Conservation (phyloP, 2,329 filamentous ascomycete genomes). For the Botrytis medusae region DNA sequence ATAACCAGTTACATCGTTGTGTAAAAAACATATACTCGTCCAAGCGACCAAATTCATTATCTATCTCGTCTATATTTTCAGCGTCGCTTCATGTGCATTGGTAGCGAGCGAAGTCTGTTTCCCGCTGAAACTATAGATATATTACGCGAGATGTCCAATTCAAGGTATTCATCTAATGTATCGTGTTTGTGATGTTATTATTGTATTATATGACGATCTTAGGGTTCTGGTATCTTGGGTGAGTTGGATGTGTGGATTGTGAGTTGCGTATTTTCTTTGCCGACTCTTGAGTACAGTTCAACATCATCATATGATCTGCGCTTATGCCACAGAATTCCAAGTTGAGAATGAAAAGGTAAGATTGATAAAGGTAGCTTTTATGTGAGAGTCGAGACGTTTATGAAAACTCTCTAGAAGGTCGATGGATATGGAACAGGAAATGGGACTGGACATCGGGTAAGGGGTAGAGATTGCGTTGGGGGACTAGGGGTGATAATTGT, state of each 20-base stretch:
- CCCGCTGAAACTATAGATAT: background rate
- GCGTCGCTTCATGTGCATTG: background rate
- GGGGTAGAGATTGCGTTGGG: background rate
- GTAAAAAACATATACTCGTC: background rate
- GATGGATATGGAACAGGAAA: background rate
- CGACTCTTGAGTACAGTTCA: too few relatives aligned
- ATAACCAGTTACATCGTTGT: fast-evolving
- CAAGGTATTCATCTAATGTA: background rate
- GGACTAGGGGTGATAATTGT: background rate
- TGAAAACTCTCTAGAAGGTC: fast-evolving
- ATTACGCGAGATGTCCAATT: background rate
- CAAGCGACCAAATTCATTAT: background rate
- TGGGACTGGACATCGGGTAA: background rate
- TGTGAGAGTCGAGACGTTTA: background rate
- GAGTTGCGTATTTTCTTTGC: too few relatives aligned
- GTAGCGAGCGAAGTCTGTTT: background rate
- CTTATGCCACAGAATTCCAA: background rate
- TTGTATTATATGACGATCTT: background rate
- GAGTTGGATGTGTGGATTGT: too few relatives aligned
- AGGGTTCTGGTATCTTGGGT: background rate
- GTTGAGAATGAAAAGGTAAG: background rate
- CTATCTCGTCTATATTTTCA: fast-evolving
- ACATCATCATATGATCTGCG: background rate
- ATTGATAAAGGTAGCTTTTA: fast-evolving
- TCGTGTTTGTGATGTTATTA: background rate